Evolutionary conservation across 2,329 filamentous ascomycete genomes (phyloP).

Genomic region (Coniochaeta pulveracea): DNA sequence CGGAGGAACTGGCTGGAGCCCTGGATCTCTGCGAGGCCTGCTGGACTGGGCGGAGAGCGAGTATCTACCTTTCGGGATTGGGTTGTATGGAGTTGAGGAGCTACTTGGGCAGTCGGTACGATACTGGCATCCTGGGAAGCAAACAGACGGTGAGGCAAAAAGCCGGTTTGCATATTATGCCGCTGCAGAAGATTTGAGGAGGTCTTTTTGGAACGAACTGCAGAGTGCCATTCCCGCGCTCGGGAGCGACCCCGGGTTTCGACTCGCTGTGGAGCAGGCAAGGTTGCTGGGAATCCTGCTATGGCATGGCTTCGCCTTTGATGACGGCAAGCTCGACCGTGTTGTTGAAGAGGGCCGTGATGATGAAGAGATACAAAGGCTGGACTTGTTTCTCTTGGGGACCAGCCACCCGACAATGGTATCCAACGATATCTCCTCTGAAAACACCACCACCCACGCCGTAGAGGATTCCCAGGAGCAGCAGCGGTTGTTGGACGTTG

Average conservation of each 20-base stretch:
- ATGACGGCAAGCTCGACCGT: constrained; percentile 45
- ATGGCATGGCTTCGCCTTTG: constrained; percentile 54
- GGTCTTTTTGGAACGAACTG: constrained; percentile 37
- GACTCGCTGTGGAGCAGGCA: constrained; percentile 27
- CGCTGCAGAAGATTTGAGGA: constrained; percentile 28
- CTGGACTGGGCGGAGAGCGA: constrained; percentile 58
- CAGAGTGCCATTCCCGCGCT: constrained; percentile 22
- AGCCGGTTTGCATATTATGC: constrained; percentile 31
- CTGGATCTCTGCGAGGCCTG: constrained; percentile 31
- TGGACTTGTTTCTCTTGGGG: constrained; percentile 23
- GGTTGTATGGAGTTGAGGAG: constrained; percentile 49
- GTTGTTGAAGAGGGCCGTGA: constrained; percentile 41
- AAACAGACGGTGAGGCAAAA: constrained; percentile 3
- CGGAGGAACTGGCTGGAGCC: not conserved
- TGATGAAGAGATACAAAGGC: constrained; percentile 36
- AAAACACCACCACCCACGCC: too few relatives aligned
- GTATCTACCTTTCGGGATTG: constrained; percentile 45
- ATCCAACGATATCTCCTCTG: too few relatives aligned
- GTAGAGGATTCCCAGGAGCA: too few relatives aligned
- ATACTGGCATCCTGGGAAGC: not conserved
- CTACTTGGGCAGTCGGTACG: constrained; percentile 35
- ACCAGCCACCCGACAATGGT: not conserved
- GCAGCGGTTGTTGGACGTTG: too few relatives aligned
- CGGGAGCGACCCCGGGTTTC: constrained; percentile 10
- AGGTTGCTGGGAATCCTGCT: constrained; percentile 43